Percentiles rank a stretch among this genome's conserved stretches.
phyloP scores from a whole-genome alignment of 2,329 filamentous ascomycete genomes.

The Aurifilum marmelostoma region DNA sequence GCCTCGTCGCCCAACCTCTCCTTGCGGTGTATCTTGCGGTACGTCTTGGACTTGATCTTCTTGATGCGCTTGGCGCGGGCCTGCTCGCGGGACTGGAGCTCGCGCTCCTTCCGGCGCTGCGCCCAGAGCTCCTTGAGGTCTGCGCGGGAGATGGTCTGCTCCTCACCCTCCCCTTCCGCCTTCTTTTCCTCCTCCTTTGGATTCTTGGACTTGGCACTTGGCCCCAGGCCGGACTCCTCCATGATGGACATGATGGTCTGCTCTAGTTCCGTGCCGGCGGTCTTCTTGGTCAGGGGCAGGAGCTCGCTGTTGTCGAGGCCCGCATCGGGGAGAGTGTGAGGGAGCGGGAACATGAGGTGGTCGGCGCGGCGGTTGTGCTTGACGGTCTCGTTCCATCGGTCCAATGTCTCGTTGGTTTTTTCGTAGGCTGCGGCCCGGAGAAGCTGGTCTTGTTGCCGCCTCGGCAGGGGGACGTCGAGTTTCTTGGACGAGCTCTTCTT shows the following conservation, averaged over 20 bases:
- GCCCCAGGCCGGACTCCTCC: constrained; percentile 79
- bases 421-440: constrained; percentile 83
- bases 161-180: constrained; percentile 67
- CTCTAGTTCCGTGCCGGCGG: constrained; percentile 80
- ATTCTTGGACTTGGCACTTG: constrained; percentile 48
- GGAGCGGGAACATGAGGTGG: constrained; percentile 84
- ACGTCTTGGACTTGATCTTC: constrained; percentile 98
- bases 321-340: constrained; percentile 67
- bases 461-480: constrained; percentile 80
- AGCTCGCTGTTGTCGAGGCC: constrained; percentile 66
- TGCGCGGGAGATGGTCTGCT: constrained; percentile 68
- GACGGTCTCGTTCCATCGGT: constrained; percentile 92
- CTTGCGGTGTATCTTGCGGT: constrained; percentile 87
- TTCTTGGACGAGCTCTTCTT: constrained; percentile 67
- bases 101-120: constrained; percentile 77
- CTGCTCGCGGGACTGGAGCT: constrained; percentile 86
- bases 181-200: constrained; percentile 60
- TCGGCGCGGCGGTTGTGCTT: constrained; percentile 92
- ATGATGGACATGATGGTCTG: constrained; percentile 85
- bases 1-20: constrained; percentile 61
- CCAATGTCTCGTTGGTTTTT: constrained; percentile 88
- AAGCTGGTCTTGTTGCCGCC: constrained; percentile 82
- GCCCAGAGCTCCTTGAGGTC: constrained; percentile 73
- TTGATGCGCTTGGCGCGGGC: constrained; percentile 90
- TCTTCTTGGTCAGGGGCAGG: constrained; percentile 63